Base-by-base conservation (phyloP, 2,329 filamentous ascomycete species). In the Pseudogymnoascus sp. region DNA sequence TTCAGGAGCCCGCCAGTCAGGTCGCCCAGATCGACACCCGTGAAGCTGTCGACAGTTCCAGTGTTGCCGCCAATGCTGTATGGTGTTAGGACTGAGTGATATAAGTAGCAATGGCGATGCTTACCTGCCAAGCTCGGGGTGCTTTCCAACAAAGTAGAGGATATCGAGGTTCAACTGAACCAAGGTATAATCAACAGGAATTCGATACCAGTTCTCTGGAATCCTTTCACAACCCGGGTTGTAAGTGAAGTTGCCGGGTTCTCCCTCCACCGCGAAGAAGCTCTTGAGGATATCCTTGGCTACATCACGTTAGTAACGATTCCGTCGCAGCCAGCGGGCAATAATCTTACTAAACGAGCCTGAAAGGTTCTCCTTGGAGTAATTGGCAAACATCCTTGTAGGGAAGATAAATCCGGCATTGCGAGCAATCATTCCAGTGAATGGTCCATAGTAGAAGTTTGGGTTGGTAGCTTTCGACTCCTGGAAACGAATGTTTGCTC, bases 381-480 rank as follows among this genome's bases (percentile, higher is more conserved):
- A 65, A 58, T 73, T 73, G 12, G 63, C 65, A 62, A 73, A 70
- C 60, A 71, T 67, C 9, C 67, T 64, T 60, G 67, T 68, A 38
- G 69, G 62, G 58, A 73, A 72, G 5, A 65, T 65, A 59, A 68
- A 71, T 9, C 63, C 70, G 12, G 68, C 70, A 28, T 64, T 67
- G 8, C 59, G 62, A 36, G 70, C 70, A 12, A 69, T 25, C 15
- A 80, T 71, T 12, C 80, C 80, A 2, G 77, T 79, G 60, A 78
- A 76, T 1, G 80, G 81, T 0, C 78, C 79, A 50, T 78, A 80
- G 69, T 78, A 83, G 67, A 81, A 81, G 50, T 78, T 71, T 0
- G 80, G 79, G 66, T 83, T 83, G 11, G 72, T 75, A 15, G 70
- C 68, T 6, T 80, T 74, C 47, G 74, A 76, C 64, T 82, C 70